Evolutionary conservation across 768 basidiomycete species (phyloP).

Genomic region (Lactarius hengduanensis): DNA sequence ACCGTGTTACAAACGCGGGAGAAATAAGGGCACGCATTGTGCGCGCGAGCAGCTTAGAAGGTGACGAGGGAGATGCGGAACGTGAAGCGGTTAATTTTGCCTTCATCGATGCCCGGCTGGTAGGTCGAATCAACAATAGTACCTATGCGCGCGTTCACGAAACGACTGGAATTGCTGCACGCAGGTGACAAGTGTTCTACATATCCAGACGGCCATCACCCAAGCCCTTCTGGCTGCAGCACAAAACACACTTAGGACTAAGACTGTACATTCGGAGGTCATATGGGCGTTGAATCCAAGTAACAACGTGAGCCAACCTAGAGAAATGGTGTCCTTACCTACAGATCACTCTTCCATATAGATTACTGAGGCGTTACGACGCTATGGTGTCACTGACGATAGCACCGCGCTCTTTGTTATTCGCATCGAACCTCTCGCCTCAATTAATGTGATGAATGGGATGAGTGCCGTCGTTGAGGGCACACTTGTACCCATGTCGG

Average conservation of each 20-base stretch:
- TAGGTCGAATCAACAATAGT: slow-evolving; percentile 35
- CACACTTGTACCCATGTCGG: slow-evolving; percentile 46
- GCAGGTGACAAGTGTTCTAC: slow-evolving; percentile 78
- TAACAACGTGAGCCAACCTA: slow-evolving; percentile 60
- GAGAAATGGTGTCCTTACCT: background rate
- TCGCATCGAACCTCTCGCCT: slow-evolving; percentile 49
- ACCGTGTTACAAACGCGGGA: slow-evolving; percentile 60
- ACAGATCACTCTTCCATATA: slow-evolving; percentile 33
- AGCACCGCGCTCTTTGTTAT: slow-evolving; percentile 71
- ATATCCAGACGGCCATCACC: slow-evolving; percentile 80
- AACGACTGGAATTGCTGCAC: slow-evolving; percentile 16
- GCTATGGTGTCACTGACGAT: slow-evolving; percentile 77
- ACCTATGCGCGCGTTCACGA: background rate
- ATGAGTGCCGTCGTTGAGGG: slow-evolving; percentile 65
- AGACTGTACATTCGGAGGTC: slow-evolving; percentile 88
- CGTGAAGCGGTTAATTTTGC: slow-evolving; percentile 84
- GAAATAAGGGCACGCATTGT: slow-evolving; percentile 66
- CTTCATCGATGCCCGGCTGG: slow-evolving; percentile 84
- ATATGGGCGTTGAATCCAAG: slow-evolving; percentile 85
- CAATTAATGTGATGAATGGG: slow-evolving; percentile 44
- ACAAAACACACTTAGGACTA: slow-evolving; percentile 65
- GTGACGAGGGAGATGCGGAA: slow-evolving; percentile 61
- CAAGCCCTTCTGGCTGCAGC: slow-evolving; percentile 74
- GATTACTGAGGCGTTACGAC: slow-evolving; percentile 86
- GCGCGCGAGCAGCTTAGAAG: slow-evolving; percentile 59